Conservation (phyloP, 306 rosid genomes). For the Prunus salicina region DNA sequence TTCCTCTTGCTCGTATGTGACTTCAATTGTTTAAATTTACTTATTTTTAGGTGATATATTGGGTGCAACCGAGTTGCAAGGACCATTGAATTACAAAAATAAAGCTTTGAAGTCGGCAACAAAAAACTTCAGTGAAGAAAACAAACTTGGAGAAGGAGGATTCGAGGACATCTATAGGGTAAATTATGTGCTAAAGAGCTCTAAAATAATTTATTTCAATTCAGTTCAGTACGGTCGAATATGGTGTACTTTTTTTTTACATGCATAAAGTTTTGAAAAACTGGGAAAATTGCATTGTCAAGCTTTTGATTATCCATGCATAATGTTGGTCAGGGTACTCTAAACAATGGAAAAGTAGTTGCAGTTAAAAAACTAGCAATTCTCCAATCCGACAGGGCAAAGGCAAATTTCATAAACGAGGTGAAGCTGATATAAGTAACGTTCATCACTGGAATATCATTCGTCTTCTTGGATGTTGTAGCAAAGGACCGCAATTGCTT, state of each 20-base stretch:
- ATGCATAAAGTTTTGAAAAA: not conserved
- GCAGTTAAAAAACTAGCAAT: slow-evolving; percentile 61
- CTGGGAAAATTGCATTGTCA: not conserved
- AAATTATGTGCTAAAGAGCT: slow-evolving; percentile 41
- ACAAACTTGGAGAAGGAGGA: slow-evolving; percentile 74
- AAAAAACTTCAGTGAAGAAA: no score
- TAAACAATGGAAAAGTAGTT: slow-evolving; percentile 59
- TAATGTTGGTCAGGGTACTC: slow-evolving; percentile 58
- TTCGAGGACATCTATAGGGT: slow-evolving; percentile 76
- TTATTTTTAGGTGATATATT: no score
- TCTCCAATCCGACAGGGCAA: slow-evolving; percentile 41
- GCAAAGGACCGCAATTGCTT: slow-evolving; percentile 56
- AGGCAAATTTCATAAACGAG: slow-evolving; percentile 56
- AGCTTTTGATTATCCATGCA: not conserved
- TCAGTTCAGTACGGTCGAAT: not conserved
- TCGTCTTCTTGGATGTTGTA: slow-evolving; percentile 69
- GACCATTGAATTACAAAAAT: no score
- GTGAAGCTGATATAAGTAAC: slow-evolving; percentile 68
- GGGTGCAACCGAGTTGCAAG: no score
- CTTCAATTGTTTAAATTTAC: no score
- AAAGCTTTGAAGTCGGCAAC: no score
- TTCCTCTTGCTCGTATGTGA: no score
- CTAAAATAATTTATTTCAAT: slow-evolving; percentile 9
- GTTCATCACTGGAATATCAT: slow-evolving; percentile 68
- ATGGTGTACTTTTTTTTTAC: not conserved